A percentile compares a stretch with the other conserved stretches of the same genome.
Conservation (phyloP, 345 rosid species). For the Citropsis articulata region DNA sequence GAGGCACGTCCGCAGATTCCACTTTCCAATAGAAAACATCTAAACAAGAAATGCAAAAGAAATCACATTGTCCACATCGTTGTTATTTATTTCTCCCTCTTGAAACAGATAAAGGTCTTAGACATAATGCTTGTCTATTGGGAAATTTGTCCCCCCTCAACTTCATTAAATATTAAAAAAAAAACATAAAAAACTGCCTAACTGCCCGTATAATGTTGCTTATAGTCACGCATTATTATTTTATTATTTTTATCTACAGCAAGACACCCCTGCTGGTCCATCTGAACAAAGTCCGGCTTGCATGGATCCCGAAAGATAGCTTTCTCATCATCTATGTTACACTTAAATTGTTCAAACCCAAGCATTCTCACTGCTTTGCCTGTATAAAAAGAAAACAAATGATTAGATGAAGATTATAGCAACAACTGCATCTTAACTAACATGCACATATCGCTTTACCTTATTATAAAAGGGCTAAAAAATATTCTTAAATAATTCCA, state of each 20-base stretch:
- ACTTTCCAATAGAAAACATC: no score
- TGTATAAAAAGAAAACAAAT: neutral
- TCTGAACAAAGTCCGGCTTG: slow-evolving; percentile 15
- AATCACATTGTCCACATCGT: neutral
- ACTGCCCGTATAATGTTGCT: neutral
- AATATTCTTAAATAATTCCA: neutral
- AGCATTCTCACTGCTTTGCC: slow-evolving; percentile 34
- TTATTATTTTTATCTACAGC: slow-evolving; percentile 34
- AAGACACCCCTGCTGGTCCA: slow-evolving; percentile 19
- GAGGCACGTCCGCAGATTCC: neutral
- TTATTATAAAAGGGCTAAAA: neutral
- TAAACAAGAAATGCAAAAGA: neutral
- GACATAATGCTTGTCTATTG: slow-evolving; percentile 15
- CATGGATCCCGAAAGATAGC: slow-evolving; percentile 3
- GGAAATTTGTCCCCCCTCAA: slow-evolving; percentile 14
- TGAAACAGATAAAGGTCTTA: neutral
- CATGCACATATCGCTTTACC: no score
- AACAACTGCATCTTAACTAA: no score
- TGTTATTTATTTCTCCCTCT: neutral
- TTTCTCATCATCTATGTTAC: slow-evolving; percentile 1
- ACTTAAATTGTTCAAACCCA: neutral
- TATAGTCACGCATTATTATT: neutral
- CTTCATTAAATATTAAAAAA: neutral
- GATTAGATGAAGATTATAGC: neutral
- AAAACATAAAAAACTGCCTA: slow-evolving; percentile 5